Evolutionary conservation across 78 protist species (phyloP).

Genomic region (Dictyostelium capitatum): DNA sequence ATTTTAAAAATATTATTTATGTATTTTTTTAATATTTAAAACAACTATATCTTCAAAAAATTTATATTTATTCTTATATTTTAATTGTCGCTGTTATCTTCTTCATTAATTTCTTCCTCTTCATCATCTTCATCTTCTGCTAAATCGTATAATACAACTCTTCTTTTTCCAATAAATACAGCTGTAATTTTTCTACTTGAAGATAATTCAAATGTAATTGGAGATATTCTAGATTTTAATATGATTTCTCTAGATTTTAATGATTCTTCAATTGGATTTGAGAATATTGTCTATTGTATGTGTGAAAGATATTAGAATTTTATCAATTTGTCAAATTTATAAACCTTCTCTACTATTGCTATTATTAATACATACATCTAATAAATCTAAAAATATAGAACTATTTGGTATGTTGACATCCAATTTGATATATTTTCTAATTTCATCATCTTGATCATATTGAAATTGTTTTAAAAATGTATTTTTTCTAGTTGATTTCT

Average conservation of each 20-base stretch:
- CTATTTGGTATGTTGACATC: conserved; percentile 34
- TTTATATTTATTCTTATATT: too few species aligned
- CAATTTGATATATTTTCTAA: conserved; percentile 8
- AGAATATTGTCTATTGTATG: neutral
- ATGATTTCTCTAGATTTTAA: conserved; percentile 32
- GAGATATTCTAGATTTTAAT: neutral
- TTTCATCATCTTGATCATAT: neutral
- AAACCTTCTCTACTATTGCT: too few species aligned
- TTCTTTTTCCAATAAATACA: conserved; percentile 24
- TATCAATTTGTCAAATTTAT: neutral
- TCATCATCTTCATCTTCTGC: conserved; percentile 61
- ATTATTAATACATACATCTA: conserved; percentile 32
- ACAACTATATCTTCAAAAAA: too few species aligned
- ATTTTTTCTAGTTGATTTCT: conserved; percentile 17
- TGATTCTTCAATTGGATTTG: neutral
- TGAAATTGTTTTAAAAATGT: conserved; percentile 31
- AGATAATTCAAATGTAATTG: conserved; percentile 12
- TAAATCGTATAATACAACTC: conserved; percentile 23
- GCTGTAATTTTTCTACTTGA: conserved; percentile 18
- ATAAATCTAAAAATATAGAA: conserved; percentile 35
- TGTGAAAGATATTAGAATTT: neutral
- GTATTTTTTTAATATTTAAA: too few species aligned
- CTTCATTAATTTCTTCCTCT: conserved; percentile 24
- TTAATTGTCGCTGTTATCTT: too few species aligned
- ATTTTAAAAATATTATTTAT: too few species aligned